Percentiles rank a stretch among this genome's conserved stretches.
phyloP scores from a whole-genome alignment of 1,284 basidiomycete species.

The Tilletia caries region DNA sequence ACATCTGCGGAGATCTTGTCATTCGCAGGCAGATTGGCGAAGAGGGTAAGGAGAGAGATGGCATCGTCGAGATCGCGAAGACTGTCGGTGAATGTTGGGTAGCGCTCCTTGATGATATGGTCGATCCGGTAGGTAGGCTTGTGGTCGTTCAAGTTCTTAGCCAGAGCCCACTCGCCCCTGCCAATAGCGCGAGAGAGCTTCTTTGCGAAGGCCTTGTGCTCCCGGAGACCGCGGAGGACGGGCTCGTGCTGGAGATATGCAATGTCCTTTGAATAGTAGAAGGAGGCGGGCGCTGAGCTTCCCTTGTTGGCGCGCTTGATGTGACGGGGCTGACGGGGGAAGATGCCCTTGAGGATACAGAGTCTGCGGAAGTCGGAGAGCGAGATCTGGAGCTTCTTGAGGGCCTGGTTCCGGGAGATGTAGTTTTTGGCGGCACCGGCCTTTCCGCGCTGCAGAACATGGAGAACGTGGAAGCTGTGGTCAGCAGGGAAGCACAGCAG shows the following conservation, averaged over 20 bases:
- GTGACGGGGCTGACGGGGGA: slow-evolving; percentile 88
- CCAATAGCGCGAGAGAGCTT: slow-evolving; percentile 91
- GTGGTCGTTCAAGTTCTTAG: slow-evolving; percentile 88
- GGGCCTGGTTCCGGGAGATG: slow-evolving; percentile 70
- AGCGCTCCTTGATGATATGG: slow-evolving; percentile 97
- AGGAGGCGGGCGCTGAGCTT: slow-evolving; percentile 90
- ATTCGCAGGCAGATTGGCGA: slow-evolving; percentile 73
- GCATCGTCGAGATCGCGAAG: slow-evolving; percentile 96
- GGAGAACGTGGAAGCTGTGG: not conserved
- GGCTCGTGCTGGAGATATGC: slow-evolving; percentile 97
- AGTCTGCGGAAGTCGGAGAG: slow-evolving; percentile 93
- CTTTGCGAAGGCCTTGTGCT: slow-evolving; percentile 98
- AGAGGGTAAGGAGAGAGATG: slow-evolving; percentile 76
- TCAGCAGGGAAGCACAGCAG: not conserved
- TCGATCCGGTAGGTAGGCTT: slow-evolving; percentile 67
- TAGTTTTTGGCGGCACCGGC: slow-evolving; percentile 67
- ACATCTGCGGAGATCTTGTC: slow-evolving; percentile 71
- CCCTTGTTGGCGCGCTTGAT: slow-evolving; percentile 96
- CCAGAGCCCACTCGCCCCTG: slow-evolving; percentile 87
- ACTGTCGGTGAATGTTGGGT: slow-evolving; percentile 94
- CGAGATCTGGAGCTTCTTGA: slow-evolving; percentile 78
- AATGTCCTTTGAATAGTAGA: slow-evolving; percentile 98
- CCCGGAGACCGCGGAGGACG: slow-evolving; percentile 85
- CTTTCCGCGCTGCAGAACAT: slow-evolving; percentile 37
- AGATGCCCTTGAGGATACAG: slow-evolving; percentile 98